These are phyloP conservation scores for Corylus americana DNA, from an alignment of 306 rosid genomes.

Conservation along the genomic window DNA sequence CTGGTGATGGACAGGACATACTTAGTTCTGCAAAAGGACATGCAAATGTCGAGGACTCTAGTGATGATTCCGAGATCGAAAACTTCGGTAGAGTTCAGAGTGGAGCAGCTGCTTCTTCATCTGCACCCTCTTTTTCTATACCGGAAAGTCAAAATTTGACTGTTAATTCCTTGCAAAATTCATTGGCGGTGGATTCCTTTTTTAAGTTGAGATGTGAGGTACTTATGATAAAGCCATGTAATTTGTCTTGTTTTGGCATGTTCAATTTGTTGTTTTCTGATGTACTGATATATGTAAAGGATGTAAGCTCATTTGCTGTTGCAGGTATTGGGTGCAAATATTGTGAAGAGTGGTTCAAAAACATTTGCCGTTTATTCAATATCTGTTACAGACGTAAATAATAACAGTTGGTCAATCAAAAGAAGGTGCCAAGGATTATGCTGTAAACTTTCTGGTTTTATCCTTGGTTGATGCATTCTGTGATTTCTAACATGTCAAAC, in stretches of 20 bases:
- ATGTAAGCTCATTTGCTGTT: slow-evolving; percentile 36
- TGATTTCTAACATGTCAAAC: slow-evolving; percentile 3
- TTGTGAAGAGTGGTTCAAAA: slow-evolving; percentile 92
- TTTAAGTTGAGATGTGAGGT: slow-evolving; percentile 97
- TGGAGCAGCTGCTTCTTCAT: slow-evolving; percentile 87
- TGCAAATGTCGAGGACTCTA: slow-evolving; percentile 55
- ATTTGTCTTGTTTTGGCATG: slow-evolving; percentile 20
- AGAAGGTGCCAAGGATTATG: slow-evolving; percentile 67
- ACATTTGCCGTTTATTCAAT: slow-evolving; percentile 95
- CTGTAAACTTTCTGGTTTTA: slow-evolving; percentile 19
- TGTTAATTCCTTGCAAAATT: slow-evolving; percentile 54
- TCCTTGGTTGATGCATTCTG: slow-evolving; percentile 7
- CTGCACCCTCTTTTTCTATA: slow-evolving; percentile 51
- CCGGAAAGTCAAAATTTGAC: slow-evolving; percentile 40
- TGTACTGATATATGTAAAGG: slow-evolving; percentile 27
- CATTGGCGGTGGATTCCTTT: slow-evolving; percentile 68
- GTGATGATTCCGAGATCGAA: slow-evolving; percentile 73
- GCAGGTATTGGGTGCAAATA: slow-evolving; percentile 97
- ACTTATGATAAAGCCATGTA: slow-evolving; percentile 26
- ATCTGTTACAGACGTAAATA: slow-evolving; percentile 83
- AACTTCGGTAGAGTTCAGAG: slow-evolving; percentile 73
- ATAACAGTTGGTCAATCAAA: slow-evolving; percentile 93
- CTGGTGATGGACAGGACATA: slow-evolving; percentile 97
- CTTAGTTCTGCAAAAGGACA: slow-evolving; percentile 54
- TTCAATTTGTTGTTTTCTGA: slow-evolving; percentile 23